These are phyloP conservation scores for Ophiostoma populinum DNA, from an alignment of 2,329 filamentous ascomycete species.

Conservation along the genomic window DNA sequence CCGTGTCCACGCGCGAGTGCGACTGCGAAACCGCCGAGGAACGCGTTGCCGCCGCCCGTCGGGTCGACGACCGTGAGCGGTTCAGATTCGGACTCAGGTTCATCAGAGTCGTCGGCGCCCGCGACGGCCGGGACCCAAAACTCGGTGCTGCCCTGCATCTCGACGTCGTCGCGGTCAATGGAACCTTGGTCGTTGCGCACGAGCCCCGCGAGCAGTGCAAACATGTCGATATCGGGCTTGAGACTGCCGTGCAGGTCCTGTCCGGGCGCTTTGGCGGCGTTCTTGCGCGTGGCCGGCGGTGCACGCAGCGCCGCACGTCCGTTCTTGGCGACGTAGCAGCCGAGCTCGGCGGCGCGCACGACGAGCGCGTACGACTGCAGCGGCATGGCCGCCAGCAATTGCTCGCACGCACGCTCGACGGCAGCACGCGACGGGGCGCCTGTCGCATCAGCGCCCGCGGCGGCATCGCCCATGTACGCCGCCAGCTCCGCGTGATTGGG, in stretches of 20 bases:
- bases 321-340: constrained; percentile 47
- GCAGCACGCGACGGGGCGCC: constrained; percentile 34
- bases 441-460: constrained; percentile 35
- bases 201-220: constrained; percentile 41
- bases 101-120: constrained; percentile 7
- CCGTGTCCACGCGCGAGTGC: constrained; percentile 40
- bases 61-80: constrained; percentile 58
- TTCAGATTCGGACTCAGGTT: constrained; percentile 7
- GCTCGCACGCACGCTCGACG: constrained; percentile 43
- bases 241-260: constrained; percentile 33
- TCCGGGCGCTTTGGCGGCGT: constrained; percentile 18
- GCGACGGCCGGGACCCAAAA: constrained; percentile 71
- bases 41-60: constrained; percentile 86
- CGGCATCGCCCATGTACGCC: constrained; percentile 55
- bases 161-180: constrained; percentile 38
- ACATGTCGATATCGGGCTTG: constrained; percentile 44
- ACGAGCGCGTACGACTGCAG: constrained; percentile 48
- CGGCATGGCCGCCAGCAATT: constrained; percentile 47
- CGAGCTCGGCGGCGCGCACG: constrained; percentile 52
- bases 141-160: constrained; percentile 46
- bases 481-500: constrained; percentile 87
- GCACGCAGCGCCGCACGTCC: constrained; percentile 27
- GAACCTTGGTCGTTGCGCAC: constrained; percentile 34
- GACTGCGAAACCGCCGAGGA: constrained; percentile 46
- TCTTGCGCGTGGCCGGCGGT: too few relatives aligned